Conservation (phyloP, 257 asterid species). For the Lycium ferocissimum region DNA sequence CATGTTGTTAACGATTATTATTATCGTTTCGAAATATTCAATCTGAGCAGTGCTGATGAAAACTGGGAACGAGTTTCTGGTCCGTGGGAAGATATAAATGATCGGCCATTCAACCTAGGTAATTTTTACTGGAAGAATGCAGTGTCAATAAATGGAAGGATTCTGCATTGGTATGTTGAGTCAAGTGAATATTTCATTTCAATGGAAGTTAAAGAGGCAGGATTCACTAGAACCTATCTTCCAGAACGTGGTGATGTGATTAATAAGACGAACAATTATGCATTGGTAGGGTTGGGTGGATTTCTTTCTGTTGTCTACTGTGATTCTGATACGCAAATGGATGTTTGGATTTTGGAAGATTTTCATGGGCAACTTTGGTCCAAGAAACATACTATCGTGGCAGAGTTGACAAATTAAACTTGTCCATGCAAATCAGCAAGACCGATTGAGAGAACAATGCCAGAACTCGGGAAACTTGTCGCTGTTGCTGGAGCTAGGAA, state of each 20-base stretch:
- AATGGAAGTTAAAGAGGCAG: too few species aligned
- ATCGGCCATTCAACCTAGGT: neutral
- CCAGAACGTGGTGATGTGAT: too few species aligned
- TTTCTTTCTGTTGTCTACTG: neutral
- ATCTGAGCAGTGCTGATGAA: neutral
- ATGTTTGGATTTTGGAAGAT: constrained; percentile 36
- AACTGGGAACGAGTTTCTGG: constrained; percentile 28
- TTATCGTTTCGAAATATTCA: constrained; percentile 34
- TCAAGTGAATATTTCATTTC: too few species aligned
- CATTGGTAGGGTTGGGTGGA: too few species aligned
- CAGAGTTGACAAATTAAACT: neutral
- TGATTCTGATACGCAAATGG: neutral
- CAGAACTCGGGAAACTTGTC: constrained; percentile 29
- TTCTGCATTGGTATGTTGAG: too few species aligned
- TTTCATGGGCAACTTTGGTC: constrained; percentile 27
- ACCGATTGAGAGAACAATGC: neutral
- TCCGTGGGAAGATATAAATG: neutral
- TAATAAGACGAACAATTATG: too few species aligned
- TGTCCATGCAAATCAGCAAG: neutral
- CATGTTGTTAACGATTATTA: constrained; percentile 22
- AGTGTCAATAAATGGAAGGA: neutral
- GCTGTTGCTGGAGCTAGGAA: constrained; percentile 25
- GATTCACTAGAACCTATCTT: too few species aligned
- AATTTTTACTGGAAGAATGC: constrained; percentile 2
- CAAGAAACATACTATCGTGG: constrained; percentile 24